phyloP scores from a whole-genome alignment of 83 land plant species.

The Picea engelmannii region DNA sequence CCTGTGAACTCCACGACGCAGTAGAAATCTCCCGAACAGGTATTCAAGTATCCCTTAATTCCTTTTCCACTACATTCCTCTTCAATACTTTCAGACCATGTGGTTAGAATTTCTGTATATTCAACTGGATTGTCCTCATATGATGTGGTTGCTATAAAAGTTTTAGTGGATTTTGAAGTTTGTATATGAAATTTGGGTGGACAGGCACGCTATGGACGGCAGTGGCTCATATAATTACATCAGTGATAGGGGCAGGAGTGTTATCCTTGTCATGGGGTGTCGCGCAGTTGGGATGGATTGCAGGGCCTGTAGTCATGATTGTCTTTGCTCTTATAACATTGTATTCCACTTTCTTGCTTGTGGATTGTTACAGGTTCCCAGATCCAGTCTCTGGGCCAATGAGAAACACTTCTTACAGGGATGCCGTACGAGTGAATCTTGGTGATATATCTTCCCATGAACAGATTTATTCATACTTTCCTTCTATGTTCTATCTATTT shows the following conservation, averaged over 20 bases:
- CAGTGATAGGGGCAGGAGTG: conserved; percentile 48
- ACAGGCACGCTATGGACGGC: conserved; percentile 53
- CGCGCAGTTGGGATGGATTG: conserved; percentile 67
- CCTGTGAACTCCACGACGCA: too few relatives aligned
- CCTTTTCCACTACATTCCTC: too few relatives aligned
- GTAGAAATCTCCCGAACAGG: too few relatives aligned
- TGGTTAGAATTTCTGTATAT: too few relatives aligned
- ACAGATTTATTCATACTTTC: too few relatives aligned
- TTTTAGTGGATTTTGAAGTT: too few relatives aligned
- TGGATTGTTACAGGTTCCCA: conserved; percentile 51
- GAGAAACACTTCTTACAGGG: conserved; percentile 37
- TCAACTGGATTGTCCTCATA: too few relatives aligned
- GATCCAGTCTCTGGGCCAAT: conserved; percentile 32
- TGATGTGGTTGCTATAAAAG: too few relatives aligned
- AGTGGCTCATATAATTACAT: conserved; percentile 49
- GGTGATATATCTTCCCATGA: not conserved
- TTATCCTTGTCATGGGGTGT: conserved; percentile 55
- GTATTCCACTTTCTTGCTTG: conserved; percentile 34
- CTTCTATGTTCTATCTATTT: too few relatives aligned
- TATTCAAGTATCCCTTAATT: too few relatives aligned
- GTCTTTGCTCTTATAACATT: conserved; percentile 43
- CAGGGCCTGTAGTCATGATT: conserved; percentile 38
- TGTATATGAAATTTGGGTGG: not conserved
- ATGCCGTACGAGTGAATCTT: conserved; percentile 33
- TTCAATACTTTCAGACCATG: too few relatives aligned